Conservation (phyloP, 345 rosid species). For the Dimocarpus longan region DNA sequence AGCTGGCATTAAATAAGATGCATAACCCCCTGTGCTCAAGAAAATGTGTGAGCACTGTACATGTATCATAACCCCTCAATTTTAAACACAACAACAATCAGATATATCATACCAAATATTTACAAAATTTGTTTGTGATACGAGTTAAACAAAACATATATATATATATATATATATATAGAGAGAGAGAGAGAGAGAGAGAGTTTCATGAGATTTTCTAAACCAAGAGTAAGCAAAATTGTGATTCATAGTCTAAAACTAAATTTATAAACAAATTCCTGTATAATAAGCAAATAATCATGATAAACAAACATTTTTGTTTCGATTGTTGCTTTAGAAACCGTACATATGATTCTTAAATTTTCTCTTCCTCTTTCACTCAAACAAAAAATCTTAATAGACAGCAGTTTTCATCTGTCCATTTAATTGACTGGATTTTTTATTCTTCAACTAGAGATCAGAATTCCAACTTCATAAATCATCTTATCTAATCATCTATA, state of each 20-base stretch:
- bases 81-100: not conserved
- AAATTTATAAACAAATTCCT: not conserved
- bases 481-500: not conserved
- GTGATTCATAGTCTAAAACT: not conserved
- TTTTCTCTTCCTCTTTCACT: not conserved
- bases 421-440: not conserved
- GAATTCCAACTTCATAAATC: not conserved
- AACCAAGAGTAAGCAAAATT: too few relatives aligned
- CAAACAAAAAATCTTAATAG: not conserved
- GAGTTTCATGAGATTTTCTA: not conserved
- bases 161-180: not conserved
- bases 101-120: conserved; percentile 2
- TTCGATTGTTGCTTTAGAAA: not conserved
- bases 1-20: conserved; percentile 87
- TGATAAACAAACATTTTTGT: not conserved
- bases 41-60: not conserved
- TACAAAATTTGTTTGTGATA: not conserved
- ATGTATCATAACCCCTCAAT: not conserved
- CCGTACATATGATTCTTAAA: not conserved
- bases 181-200: too few relatives aligned
- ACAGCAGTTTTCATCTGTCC: not conserved
- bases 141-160: not conserved
- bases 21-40: conserved; percentile 51
- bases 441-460: not conserved
- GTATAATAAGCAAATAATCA: not conserved